These are phyloP conservation scores for Globisporangium uncinulatum DNA, from an alignment of 352 stramenopile genomes.

Conservation along the genomic window DNA sequence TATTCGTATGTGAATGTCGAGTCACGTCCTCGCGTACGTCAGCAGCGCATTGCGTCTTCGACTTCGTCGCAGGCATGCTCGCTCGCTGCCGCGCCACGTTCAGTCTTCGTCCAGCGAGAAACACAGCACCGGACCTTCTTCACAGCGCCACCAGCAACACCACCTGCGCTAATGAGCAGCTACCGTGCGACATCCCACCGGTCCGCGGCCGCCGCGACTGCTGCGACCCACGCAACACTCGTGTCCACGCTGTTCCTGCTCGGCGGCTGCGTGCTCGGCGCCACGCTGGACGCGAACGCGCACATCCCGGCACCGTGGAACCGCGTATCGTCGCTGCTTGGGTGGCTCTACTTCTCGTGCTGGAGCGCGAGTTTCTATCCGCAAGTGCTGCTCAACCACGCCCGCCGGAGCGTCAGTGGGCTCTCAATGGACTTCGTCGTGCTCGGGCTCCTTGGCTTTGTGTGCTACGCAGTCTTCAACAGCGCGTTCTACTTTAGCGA, in stretches of 20 bases:
- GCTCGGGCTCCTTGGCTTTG: conserved; percentile 93
- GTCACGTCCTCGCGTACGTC: no score
- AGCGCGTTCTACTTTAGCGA: conserved; percentile 89
- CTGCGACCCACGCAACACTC: not conserved
- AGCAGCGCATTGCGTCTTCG: no score
- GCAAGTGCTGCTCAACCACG: conserved; percentile 92
- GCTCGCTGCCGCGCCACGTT: no score
- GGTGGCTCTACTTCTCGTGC: conserved; percentile 90
- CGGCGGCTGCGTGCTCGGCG: conserved; percentile 47
- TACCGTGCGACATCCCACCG: not conserved
- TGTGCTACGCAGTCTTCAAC: conserved; percentile 94
- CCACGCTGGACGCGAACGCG: conserved; percentile 59
- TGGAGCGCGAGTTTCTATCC: conserved; percentile 91
- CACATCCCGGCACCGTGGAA: conserved; percentile 84
- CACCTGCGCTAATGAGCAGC: not conserved
- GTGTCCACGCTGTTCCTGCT: conserved; percentile 25
- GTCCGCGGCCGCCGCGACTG: not conserved
- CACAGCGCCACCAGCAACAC: not conserved
- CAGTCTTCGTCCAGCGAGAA: no score
- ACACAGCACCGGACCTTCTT: not conserved
- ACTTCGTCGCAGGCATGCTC: no score
- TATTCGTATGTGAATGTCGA: no score
- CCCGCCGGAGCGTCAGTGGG: conserved; percentile 83
- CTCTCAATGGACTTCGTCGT: conserved; percentile 92
- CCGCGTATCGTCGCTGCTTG: conserved; percentile 82